Evolutionary conservation across 768 basidiomycete genomes (phyloP), one percentile per base, ranked within the genome.

Genomic region (Podaxis carcinomalis): DNA sequence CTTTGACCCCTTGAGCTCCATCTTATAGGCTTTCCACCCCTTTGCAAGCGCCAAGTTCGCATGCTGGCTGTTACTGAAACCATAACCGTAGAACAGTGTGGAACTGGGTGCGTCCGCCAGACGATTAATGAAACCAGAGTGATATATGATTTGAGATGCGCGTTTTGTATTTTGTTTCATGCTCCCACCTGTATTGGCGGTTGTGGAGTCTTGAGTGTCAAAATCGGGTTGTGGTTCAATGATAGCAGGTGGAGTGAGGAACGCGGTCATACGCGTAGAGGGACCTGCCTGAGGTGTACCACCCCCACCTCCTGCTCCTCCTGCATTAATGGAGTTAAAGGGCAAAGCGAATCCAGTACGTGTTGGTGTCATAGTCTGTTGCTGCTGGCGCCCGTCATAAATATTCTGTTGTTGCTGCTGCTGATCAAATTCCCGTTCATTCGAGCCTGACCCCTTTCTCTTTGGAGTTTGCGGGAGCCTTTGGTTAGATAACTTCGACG

Each of bases 21-120:
- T 80, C 71, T 94, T 93, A 77, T 83, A 92, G 4, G 90, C 84
- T 69, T 94, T 95, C 93, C 93, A 95, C 0, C 85, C 85, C 65
- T 92, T 92, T 0, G 81, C 70, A 1, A 86, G 72, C 0, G 79
- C 63, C 19, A 36, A 36, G 14, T 37, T 49, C 13, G 51, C 32
- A 35, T 73, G 64, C 42, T 75, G 73, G 5, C 67, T 65, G 37
- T 78, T 72, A 28, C 71, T 64, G 21, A 66, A 54, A n/a, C 73
- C 66, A 64, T 67, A 50, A 16, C 47, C 64, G 39, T 58, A 36
- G 52, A 70, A 66, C n/a, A 37, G 14, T 40, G 36, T 39, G 58
- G 69, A 70, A 4, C 68, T 72, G 0, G 84, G 80, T 1, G 80
- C 75, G 53, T 85, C 83, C 11, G 82, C 81, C 36, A 88, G 75